phyloP scores from a whole-genome alignment of 2,329 filamentous ascomycete genomes.

The Fusarium beomiforme region DNA sequence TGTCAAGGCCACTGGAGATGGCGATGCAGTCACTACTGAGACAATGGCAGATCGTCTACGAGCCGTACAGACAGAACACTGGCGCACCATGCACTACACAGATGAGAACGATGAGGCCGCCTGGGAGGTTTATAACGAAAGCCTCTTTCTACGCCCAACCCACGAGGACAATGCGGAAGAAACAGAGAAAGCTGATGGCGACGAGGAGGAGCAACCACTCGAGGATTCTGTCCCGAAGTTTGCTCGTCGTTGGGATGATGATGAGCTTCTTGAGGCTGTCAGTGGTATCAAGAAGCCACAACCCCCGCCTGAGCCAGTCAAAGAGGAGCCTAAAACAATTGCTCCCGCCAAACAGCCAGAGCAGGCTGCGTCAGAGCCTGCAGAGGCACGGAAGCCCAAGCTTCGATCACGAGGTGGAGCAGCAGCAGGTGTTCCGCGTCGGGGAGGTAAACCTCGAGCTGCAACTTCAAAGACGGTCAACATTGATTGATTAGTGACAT shows the following conservation, averaged over 20 bases:
- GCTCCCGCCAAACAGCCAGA: slow-evolving; percentile 27
- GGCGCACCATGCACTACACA: slow-evolving; percentile 81
- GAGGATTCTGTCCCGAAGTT: slow-evolving; percentile 53
- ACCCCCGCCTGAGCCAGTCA: slow-evolving; percentile 42
- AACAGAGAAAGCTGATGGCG: slow-evolving; percentile 31
- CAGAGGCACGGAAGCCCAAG: slow-evolving; percentile 44
- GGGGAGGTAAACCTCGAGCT: slow-evolving; percentile 43
- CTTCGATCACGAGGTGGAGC: slow-evolving; percentile 41
- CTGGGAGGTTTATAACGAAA: slow-evolving; percentile 79
- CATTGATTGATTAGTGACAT: background rate
- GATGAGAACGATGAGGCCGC: slow-evolving; percentile 82
- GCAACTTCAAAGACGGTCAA: slow-evolving; percentile 34
- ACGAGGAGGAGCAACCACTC: slow-evolving; percentile 37
- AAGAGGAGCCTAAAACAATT: slow-evolving; percentile 43
- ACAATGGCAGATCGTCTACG: slow-evolving; percentile 81
- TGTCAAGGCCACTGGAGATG: slow-evolving; percentile 79
- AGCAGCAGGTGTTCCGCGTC: slow-evolving; percentile 36
- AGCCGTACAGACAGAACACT: slow-evolving; percentile 82
- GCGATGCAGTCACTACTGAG: slow-evolving; percentile 71
- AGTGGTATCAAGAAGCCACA: slow-evolving; percentile 55
- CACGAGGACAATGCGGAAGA: slow-evolving; percentile 24
- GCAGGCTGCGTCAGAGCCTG: slow-evolving; percentile 27
- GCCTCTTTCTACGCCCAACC: slow-evolving; percentile 61
- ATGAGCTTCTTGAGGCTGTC: slow-evolving; percentile 57
- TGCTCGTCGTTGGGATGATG: slow-evolving; percentile 55